Conservation (phyloP, 768 basidiomycete genomes). For the Phaeotremella skinneri region DNA sequence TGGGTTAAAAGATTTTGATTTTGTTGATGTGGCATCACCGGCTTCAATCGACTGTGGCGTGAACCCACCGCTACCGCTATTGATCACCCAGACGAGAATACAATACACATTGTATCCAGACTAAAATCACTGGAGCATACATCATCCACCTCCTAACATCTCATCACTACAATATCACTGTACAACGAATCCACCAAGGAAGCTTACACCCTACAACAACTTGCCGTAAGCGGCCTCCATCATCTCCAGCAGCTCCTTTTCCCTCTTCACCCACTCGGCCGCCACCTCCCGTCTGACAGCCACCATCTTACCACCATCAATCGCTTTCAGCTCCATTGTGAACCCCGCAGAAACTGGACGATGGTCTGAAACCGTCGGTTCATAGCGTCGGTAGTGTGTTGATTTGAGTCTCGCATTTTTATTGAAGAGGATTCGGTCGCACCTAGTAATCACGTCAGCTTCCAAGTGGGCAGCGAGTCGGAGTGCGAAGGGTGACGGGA, state of each 20-base stretch:
- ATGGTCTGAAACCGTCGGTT: conserved; percentile 85
- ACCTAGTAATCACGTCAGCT: conserved; percentile 50
- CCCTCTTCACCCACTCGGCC: conserved; percentile 52
- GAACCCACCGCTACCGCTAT: too few relatives aligned
- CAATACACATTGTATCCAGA: too few relatives aligned
- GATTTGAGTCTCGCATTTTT: conserved; percentile 59
- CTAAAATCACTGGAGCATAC: too few relatives aligned
- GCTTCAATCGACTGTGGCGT: too few relatives aligned
- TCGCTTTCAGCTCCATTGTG: conserved; percentile 67
- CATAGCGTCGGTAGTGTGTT: conserved; percentile 75
- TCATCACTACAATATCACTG: too few relatives aligned
- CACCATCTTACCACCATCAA: conserved; percentile 62
- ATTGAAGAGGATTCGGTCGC: conserved; percentile 86
- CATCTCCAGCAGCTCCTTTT: conserved; percentile 41
- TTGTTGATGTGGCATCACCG: too few relatives aligned
- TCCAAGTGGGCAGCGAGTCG: not conserved
- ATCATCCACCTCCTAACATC: too few relatives aligned
- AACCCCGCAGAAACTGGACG: conserved; percentile 82
- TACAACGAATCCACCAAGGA: too few relatives aligned
- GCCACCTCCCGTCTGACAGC: conserved; percentile 61
- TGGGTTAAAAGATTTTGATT: too few relatives aligned
- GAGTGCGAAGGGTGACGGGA: not conserved
- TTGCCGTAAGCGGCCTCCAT: conserved; percentile 21
- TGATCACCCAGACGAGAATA: too few relatives aligned
- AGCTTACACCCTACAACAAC: conserved; percentile 1